phyloP scores from a whole-genome alignment of 257 asterid species.

The Solanum megistacrolobum region DNA sequence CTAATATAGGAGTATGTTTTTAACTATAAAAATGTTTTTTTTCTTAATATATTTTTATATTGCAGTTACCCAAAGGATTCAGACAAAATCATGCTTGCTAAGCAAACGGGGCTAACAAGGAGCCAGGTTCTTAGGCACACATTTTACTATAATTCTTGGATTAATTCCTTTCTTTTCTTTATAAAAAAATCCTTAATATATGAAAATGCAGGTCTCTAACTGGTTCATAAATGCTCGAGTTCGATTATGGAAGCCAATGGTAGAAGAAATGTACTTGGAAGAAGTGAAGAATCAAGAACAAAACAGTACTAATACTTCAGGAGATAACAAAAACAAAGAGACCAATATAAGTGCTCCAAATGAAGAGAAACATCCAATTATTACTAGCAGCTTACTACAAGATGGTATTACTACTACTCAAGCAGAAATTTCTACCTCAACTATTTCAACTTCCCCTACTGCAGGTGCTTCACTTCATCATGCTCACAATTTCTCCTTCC shows the following conservation, averaged over 20 bases:
- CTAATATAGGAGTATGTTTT: not conserved
- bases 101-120: conserved; percentile 84
- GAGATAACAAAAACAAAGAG: conserved; percentile 8
- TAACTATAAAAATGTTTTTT: too few species aligned
- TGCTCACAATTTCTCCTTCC: conserved; percentile 14
- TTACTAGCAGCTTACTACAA: conserved; percentile 1
- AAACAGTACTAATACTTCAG: not conserved
- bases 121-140: conserved; percentile 40
- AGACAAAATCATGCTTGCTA: conserved; percentile 59
- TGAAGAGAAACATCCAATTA: conserved; percentile 1
- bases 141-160: not conserved
- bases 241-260: conserved; percentile 88
- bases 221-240: conserved; percentile 88
- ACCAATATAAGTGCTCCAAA: not conserved
- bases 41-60: not conserved
- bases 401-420: conserved; percentile 2
- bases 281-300: conserved; percentile 45
- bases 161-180: not conserved
- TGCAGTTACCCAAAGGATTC: conserved; percentile 74
- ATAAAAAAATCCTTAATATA: not conserved
- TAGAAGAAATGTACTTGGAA: conserved; percentile 72
- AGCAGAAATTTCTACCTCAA: conserved; percentile 11
- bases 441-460: conserved; percentile 6
- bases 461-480: not conserved
- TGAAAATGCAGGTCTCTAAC: conserved; percentile 53